Conservation (phyloP, 23 red algal species). For the Gracilaria vermiculophylla region DNA sequence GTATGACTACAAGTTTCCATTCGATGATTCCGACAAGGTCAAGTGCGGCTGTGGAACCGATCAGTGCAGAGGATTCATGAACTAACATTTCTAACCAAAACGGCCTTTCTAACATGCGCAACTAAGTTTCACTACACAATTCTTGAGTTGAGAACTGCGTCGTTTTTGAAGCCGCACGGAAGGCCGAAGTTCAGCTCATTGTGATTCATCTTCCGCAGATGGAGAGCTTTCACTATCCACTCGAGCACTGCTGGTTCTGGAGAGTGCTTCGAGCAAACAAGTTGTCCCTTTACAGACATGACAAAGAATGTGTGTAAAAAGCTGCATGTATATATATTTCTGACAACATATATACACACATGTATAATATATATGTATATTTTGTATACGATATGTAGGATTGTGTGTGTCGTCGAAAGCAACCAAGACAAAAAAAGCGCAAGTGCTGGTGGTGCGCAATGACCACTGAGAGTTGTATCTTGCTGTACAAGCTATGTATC, state of each 20-base stretch:
- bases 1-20: conserved; percentile 92
- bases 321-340: conserved; percentile 8
- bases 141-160: background rate
- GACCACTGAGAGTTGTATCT: background rate
- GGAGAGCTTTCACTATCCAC: too few species aligned
- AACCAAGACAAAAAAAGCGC: conserved; percentile 22
- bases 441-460: background rate
- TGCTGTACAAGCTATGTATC: conserved; percentile 19
- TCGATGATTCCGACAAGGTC: conserved; percentile 66
- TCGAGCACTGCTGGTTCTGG: background rate
- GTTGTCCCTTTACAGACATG: conserved; percentile 26
- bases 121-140: background rate
- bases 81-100: conserved; percentile 27
- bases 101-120: background rate
- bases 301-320: conserved; percentile 27
- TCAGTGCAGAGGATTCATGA: conserved; percentile 66
- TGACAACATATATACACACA: conserved; percentile 30
- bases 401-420: conserved; percentile 3
- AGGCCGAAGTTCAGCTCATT: background rate
- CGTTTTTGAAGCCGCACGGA: background rate
- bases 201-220: too few species aligned
- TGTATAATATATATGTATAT: too few species aligned
- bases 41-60: conserved; percentile 55
- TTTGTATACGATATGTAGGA: background rate
- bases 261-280: background rate